Conservation (phyloP, 2,329 filamentous ascomycete genomes). For the Reticulascus tulasneorum region DNA sequence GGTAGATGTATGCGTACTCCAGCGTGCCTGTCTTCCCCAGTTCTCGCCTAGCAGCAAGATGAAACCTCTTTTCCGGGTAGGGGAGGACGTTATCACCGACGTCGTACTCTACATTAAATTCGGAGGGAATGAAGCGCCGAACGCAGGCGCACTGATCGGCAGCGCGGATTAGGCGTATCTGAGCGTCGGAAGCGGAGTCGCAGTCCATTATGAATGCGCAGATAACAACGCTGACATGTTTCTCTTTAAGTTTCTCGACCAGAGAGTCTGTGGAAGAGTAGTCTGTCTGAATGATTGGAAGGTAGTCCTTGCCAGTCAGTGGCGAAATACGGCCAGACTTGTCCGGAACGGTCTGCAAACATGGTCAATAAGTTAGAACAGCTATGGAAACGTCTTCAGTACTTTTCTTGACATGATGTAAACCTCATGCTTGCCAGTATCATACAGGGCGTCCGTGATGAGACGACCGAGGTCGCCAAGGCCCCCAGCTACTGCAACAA, state of each 20-base stretch:
- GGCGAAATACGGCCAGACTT: no score
- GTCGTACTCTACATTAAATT: slow-evolving; percentile 34
- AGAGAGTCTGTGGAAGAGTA: slow-evolving; percentile 21
- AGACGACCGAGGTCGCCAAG: no score
- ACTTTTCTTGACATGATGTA: no score
- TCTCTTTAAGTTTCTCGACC: slow-evolving; percentile 14
- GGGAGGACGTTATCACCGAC: slow-evolving; percentile 26
- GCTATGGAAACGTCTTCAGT: no score
- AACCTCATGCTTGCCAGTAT: no score
- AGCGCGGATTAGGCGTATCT: slow-evolving; percentile 28
- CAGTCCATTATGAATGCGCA: slow-evolving; percentile 27
- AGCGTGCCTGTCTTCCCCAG: slow-evolving; percentile 25
- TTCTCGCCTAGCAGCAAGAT: slow-evolving; percentile 20
- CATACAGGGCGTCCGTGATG: no score
- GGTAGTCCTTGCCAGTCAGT: no score
- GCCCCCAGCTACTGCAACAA: no score
- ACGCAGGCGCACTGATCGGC: slow-evolving; percentile 23
- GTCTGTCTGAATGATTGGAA: slow-evolving; percentile 21
- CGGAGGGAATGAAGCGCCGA: slow-evolving; percentile 31
- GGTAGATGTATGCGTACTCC: slow-evolving; percentile 28
- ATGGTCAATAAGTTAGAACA: no score
- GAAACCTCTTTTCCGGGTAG: slow-evolving; percentile 27
- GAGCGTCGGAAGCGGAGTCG: slow-evolving; percentile 23
- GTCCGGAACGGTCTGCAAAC: no score
- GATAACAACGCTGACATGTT: no score